phyloP scores from a whole-genome alignment of 805 yeast species.

The Ogataea siamensis region DNA sequence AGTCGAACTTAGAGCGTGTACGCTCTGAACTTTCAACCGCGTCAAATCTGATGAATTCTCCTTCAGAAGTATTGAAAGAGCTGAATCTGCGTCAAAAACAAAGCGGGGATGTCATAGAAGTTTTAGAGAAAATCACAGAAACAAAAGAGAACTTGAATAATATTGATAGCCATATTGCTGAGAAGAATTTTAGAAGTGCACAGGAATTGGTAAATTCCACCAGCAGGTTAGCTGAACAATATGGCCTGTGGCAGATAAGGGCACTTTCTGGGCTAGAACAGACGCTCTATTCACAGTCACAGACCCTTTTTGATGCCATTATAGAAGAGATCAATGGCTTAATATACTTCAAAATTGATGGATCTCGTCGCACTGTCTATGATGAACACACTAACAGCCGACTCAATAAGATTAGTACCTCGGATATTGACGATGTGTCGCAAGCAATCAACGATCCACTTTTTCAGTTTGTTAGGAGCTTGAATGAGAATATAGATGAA shows the following conservation, averaged over 20 bases:
- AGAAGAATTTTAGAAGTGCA: constrained; percentile 57
- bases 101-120: constrained; percentile 66
- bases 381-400: constrained; percentile 18
- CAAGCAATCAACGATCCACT: constrained; percentile 35
- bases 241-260: constrained; percentile 56
- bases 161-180: constrained; percentile 66
- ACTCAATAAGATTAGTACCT: constrained; percentile 20
- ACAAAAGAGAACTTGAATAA: constrained; percentile 57
- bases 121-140: constrained; percentile 64
- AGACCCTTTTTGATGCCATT: constrained; percentile 63
- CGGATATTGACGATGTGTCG: constrained; percentile 29
- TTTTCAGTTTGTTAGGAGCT: constrained; percentile 34
- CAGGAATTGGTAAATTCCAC: constrained; percentile 40
- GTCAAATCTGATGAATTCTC: constrained; percentile 34
- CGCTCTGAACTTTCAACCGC: constrained; percentile 22
- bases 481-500: constrained; percentile 23
- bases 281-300: constrained; percentile 54
- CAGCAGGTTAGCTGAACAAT: constrained; percentile 44
- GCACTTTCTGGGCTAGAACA: constrained; percentile 50
- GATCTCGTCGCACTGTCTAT: constrained; percentile 32
- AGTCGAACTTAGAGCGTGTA: constrained; percentile 33
- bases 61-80: constrained; percentile 59
- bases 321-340: constrained; percentile 75
- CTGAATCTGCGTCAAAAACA: constrained; percentile 60
- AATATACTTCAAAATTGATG: constrained; percentile 27